Conservation (phyloP, 2,329 filamentous ascomycete genomes). For the Neocatenulostroma microsporum region DNA sequence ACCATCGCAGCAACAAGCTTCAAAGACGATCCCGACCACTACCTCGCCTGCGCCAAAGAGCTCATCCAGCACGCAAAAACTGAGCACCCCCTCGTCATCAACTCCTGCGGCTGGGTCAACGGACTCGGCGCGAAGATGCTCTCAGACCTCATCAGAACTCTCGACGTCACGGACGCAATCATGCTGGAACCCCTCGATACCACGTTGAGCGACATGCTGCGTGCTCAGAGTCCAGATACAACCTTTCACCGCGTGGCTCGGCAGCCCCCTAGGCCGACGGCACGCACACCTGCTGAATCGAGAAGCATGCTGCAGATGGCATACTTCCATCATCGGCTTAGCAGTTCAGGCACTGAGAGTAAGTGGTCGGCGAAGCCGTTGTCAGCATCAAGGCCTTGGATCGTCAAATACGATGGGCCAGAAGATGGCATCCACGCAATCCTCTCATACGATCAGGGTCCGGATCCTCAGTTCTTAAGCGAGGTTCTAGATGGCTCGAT, state of each 20-base stretch:
- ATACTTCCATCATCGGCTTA: constrained; percentile 55
- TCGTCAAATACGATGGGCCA: constrained; percentile 51
- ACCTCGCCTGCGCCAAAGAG: constrained; percentile 56
- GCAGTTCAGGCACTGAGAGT: background rate
- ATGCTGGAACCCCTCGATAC: constrained; percentile 62
- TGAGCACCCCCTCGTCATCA: constrained; percentile 56
- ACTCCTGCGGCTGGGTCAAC: constrained; percentile 67
- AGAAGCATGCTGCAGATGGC: constrained; percentile 71
- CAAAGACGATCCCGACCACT: constrained; percentile 59
- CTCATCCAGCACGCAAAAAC: constrained; percentile 50
- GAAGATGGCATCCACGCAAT: constrained; percentile 55
- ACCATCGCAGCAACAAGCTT: constrained; percentile 59
- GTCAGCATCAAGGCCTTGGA: constrained; percentile 51
- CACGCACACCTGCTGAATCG: constrained; percentile 57
- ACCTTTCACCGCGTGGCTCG: constrained; percentile 51
- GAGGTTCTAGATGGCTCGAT: constrained; percentile 65
- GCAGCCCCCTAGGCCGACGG: constrained; percentile 47
- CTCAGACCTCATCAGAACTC: constrained; percentile 46
- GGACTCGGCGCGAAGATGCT: constrained; percentile 62
- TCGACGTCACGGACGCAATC: constrained; percentile 55
- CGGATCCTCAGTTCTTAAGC: constrained; percentile 50
- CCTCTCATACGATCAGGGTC: constrained; percentile 59
- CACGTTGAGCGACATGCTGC: constrained; percentile 30
- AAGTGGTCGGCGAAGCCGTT: constrained; percentile 51
- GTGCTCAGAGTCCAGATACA: constrained; percentile 5